A percentile compares a stretch with the other conserved stretches of the same genome.
Conservation (phyloP, 805 yeast genomes). For the Suhomyces pyralidae region DNA sequence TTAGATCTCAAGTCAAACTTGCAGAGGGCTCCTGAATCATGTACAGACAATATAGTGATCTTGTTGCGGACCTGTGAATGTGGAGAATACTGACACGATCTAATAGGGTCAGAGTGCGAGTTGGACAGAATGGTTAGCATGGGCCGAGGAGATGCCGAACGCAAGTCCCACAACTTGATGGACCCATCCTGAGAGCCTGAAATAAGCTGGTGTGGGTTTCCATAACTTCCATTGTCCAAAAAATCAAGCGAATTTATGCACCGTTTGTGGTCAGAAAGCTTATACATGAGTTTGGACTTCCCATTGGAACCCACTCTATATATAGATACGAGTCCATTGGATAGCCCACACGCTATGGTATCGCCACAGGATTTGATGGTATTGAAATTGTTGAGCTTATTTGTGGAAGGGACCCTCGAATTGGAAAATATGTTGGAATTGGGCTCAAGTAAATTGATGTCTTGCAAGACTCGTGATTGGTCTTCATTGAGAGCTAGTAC, state of each 20-base stretch:
- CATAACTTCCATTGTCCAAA: constrained; percentile 16
- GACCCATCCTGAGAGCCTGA: constrained; percentile 80
- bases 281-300: constrained; percentile 25
- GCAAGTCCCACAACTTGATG: constrained; percentile 71
- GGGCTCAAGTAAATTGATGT: constrained; percentile 31
- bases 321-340: constrained; percentile 33
- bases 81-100: constrained; percentile 53
- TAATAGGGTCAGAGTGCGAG: constrained; percentile 69
- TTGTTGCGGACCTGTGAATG: constrained; percentile 44
- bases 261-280: constrained; percentile 40
- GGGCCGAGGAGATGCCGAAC: constrained; percentile 47
- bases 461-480: constrained; percentile 31
- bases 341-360: constrained; percentile 39
- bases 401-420: constrained; percentile 14
- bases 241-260: constrained; percentile 42
- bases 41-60: constrained; percentile 63
- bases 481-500: constrained; percentile 30
- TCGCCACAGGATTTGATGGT: constrained; percentile 35
- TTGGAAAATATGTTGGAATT: constrained; percentile 10
- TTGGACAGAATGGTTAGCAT: constrained; percentile 43
- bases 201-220: constrained; percentile 23
- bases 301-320: constrained; percentile 34
- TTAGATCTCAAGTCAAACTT: constrained; percentile 73
- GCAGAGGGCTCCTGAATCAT: constrained; percentile 85
- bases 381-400: constrained; percentile 34